phyloP scores from a whole-genome alignment of 495 filamentous ascomycete genomes.

The Trichocladium uniseriatum region DNA sequence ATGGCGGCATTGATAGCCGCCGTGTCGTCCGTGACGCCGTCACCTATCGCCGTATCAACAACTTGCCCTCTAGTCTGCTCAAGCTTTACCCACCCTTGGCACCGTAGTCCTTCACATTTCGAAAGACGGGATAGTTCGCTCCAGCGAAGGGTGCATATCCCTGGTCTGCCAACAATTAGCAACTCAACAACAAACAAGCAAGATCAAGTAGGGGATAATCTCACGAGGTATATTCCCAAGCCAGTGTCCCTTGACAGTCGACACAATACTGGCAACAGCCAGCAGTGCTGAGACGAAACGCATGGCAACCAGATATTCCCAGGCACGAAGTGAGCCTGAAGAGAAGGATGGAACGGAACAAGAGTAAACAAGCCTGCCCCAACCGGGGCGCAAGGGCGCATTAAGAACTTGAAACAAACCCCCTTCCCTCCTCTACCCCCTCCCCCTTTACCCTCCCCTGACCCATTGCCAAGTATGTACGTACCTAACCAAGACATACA shows the following conservation, averaged over 20 bases:
- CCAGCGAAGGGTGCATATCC: constrained; percentile 39
- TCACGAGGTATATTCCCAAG: constrained; percentile 35
- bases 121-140: constrained; percentile 43
- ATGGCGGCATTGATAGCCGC: constrained; percentile 78
- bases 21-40: constrained; percentile 65
- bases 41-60: constrained; percentile 20
- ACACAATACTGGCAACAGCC: constrained; percentile 30
- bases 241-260: constrained; percentile 36
- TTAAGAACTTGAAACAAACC: too few relatives aligned
- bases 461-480: too few relatives aligned
- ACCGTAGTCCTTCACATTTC: constrained; percentile 53
- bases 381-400: too few relatives aligned
- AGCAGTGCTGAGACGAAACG: constrained; percentile 31
- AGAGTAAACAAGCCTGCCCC: not conserved
- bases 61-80: not conserved
- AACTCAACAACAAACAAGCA: not conserved
- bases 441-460: too few relatives aligned
- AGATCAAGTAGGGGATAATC: not conserved
- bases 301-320: constrained; percentile 21
- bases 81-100: constrained; percentile 40
- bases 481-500: too few relatives aligned
- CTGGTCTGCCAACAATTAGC: constrained; percentile 27
- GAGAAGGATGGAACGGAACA: not conserved
- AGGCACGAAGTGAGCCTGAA: too few relatives aligned
- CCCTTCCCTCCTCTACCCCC: too few relatives aligned